Evolutionary conservation across 805 yeast species (phyloP).

Genomic region (Spathaspora sp.): DNA sequence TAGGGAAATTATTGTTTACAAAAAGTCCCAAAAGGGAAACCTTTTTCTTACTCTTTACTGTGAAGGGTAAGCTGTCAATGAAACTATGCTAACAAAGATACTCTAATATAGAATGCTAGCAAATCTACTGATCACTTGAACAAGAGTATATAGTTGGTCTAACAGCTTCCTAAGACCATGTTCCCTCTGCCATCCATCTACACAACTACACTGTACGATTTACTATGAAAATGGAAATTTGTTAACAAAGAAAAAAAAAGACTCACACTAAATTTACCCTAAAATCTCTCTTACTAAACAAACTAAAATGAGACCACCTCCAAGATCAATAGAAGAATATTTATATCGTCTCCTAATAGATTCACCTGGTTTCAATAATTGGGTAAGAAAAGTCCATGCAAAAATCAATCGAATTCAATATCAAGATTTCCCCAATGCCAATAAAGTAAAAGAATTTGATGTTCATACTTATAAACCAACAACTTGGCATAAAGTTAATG

Average conservation of each 20-base stretch:
- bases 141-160: too few relatives aligned
- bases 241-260: too few relatives aligned
- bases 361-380: slow-evolving; percentile 57
- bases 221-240: too few relatives aligned
- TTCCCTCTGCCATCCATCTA: too few relatives aligned
- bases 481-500: slow-evolving; percentile 51
- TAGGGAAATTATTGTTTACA: background rate
- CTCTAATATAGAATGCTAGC: too few relatives aligned
- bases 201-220: too few relatives aligned
- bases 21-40: background rate
- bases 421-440: slow-evolving; percentile 20
- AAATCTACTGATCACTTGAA: too few relatives aligned
- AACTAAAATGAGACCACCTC: slow-evolving; percentile 13
- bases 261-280: background rate
- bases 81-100: too few relatives aligned
- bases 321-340: slow-evolving; percentile 44
- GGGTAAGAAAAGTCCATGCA: slow-evolving; percentile 62
- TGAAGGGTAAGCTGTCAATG: background rate
- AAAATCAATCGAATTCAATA: slow-evolving; percentile 58
- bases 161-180: too few relatives aligned
- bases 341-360: slow-evolving; percentile 43
- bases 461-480: slow-evolving; percentile 45
- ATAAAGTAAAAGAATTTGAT: slow-evolving; percentile 17
- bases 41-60: background rate
- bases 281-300: background rate